A percentile compares a stretch with the other conserved stretches of the same genome.
Conservation (phyloP, 345 rosid genomes). For the Brassica incana region DNA sequence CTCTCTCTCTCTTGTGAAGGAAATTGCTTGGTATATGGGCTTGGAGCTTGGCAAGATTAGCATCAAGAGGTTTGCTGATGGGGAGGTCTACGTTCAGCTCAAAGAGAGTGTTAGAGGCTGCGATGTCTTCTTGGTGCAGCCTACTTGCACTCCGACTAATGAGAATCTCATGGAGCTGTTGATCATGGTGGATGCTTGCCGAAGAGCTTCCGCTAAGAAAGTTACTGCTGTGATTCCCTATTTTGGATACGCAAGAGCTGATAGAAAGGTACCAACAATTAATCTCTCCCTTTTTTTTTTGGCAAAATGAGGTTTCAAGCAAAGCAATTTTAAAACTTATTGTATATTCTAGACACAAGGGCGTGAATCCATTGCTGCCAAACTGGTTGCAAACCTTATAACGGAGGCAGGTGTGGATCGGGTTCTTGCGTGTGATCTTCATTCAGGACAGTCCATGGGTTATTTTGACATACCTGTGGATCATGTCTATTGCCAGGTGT, state of each 20-base stretch:
- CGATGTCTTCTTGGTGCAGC: constrained; percentile 88
- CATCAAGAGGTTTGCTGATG: constrained; percentile 94
- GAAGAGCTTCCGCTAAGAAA: constrained; percentile 94
- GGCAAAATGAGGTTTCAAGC: not conserved
- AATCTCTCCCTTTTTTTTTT: too few species aligned
- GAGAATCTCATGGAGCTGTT: constrained; percentile 97
- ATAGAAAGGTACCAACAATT: constrained; percentile 63
- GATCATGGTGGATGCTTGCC: constrained; percentile 93
- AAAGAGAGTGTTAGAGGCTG: constrained; percentile 99
- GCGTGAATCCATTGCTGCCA: constrained; percentile 98
- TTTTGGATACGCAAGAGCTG: constrained; percentile 98
- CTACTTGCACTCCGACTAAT: constrained; percentile 95
- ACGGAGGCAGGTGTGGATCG: constrained; percentile 98
- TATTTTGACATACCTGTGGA: constrained; percentile 99
- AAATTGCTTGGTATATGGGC: constrained; percentile 98
- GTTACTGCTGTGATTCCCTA: constrained; percentile 94
- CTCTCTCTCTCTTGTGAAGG: constrained; percentile 43
- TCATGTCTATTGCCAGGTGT: constrained; percentile 81
- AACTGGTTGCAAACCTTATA: constrained; percentile 89
- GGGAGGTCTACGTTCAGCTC: constrained; percentile 88
- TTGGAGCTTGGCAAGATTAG: constrained; percentile 84
- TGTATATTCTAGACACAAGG: constrained; percentile 72
- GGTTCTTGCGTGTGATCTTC: constrained; percentile 96
- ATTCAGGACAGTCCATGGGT: constrained; percentile 99
- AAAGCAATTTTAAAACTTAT: not conserved